Evolutionary conservation across 1,139 yeast genomes (phyloP), one percentile per base, ranked within the genome.

Genomic region (Lodderomyces metapsilosis): DNA sequence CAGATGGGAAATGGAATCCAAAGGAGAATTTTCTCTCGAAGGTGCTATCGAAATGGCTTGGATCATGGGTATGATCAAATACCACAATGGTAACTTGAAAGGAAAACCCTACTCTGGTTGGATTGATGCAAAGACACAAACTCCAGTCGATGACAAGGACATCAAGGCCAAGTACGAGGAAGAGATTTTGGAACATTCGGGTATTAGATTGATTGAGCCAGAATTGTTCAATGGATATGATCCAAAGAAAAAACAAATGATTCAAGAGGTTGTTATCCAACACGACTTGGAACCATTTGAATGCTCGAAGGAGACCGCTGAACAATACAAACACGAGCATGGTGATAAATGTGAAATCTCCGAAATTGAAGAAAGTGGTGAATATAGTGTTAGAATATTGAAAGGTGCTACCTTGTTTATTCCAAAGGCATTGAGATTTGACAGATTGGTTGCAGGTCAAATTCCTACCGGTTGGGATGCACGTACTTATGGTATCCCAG

Each of bases 31-130:
- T 68, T 91, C 98, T n/a, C 74, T 92, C 58, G 98, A 92, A 71
- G 98, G 98, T 61, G 86, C 96, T 60, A 86, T 92, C 62, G 98
- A 92, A 74, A 91, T 92, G 96, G 98, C 98, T 41, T 92, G 98
- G 98, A 89, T 92, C 55, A 92, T 92, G 98, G 98, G 98, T 53
- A 78, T 86, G 64, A 89, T 92, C 71, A 88, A 87, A 68, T 92
- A 92, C 74, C 89, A 84, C 65, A 88, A 88, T 53, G 98, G 97
- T 70, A 80, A 82, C 64, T 78, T 91, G 64, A 91, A 91, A 80
- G 96, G 96, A 61, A 74, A 76, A 59, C 81, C 79, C 52, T 89
- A 89, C 74, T 76, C 94, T 43, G 98, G 98, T 54, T 92, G 98
- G 98, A 87, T 92, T 54, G 98, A 92, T 62, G 83, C 96, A 52